Base-by-base conservation (phyloP, 768 basidiomycete genomes). In the Kwoniella sp. region DNA sequence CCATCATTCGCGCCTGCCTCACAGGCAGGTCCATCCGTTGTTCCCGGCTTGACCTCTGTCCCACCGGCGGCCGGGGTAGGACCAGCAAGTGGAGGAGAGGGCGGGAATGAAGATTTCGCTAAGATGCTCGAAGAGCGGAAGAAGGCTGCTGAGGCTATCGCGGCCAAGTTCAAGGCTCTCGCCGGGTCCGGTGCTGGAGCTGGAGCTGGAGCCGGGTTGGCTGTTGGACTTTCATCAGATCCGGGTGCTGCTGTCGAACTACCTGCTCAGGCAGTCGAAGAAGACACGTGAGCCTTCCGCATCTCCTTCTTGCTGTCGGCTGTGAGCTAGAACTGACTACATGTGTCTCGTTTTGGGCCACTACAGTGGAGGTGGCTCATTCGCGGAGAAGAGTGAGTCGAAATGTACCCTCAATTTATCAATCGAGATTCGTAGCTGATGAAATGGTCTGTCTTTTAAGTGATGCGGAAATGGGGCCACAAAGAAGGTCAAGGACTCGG, bases 381-480 rank as follows among this genome's bases (percentile, higher is more conserved):
- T 74, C 37, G 76, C 73, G 21, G 76, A 73, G 61, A 73, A 73
- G 63, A 77, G 79, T 77, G 22, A 69, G 78, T 64, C 27, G 8
- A 55, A 15, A 26, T 53, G 25, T 8, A 36, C 26, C 1, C 1
- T 21, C 15, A 27, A 2, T 1, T 27, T 15, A 22, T n/a, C n/a
- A 55, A 1, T 33, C 33, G 33, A 13, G 33, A 33, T 6, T 33
- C 33, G 33, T 19, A 26, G 25, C 25, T 30, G 64, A 57, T 73
- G 58, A 69, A 50, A 1, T 25, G 24, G 25, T 51, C 5, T 48
- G 26, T 33, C 55, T 25, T 44, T 25, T 1, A 58, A 79, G 78
- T 95, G 69, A 95, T 96, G 92, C 90, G 90, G 2, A 96, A 93
- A 81, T 94, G 90, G 90, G 94, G 94, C 0, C 92, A 96, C 77